Evolutionary conservation across 2,329 filamentous ascomycete genomes (phyloP).

Genomic region (Dactylella cylindrospora): DNA sequence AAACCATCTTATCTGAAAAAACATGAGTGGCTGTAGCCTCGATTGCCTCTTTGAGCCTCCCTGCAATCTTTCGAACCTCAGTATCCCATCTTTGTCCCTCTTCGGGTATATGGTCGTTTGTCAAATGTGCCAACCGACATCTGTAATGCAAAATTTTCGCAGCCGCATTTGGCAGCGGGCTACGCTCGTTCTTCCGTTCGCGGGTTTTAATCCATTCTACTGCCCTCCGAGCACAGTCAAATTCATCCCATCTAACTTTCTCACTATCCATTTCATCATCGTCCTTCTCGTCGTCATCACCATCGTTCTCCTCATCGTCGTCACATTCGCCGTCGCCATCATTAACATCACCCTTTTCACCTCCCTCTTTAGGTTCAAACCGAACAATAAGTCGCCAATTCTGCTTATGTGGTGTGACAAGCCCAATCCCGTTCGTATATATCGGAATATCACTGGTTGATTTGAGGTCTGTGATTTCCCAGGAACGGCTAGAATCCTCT

Average conservation of each 20-base stretch:
- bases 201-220: constrained; percentile 6
- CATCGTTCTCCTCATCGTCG: too few relatives aligned
- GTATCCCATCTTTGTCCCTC: constrained; percentile 1
- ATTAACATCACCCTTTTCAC: too few relatives aligned
- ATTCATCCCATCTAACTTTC: neutral
- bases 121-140: constrained; percentile 4
- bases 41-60: constrained; percentile 2
- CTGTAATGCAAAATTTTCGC: constrained; percentile 8
- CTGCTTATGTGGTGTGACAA: neutral
- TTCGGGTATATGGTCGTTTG: neutral
- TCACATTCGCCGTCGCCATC: too few relatives aligned
- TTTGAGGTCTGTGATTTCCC: constrained; percentile 2
- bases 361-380: neutral
- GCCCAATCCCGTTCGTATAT: neutral
- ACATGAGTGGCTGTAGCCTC: neutral
- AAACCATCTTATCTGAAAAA: neutral
- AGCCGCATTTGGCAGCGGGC: neutral
- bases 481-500: neutral
- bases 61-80: neutral
- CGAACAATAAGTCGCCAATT: neutral
- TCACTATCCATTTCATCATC: too few relatives aligned
- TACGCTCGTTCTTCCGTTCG: neutral
- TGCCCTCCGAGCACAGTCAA: neutral
- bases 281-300: too few relatives aligned
- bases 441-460: neutral